Evolutionary conservation across 768 basidiomycete species (phyloP).

Genomic region (Tephrocybe sp.): DNA sequence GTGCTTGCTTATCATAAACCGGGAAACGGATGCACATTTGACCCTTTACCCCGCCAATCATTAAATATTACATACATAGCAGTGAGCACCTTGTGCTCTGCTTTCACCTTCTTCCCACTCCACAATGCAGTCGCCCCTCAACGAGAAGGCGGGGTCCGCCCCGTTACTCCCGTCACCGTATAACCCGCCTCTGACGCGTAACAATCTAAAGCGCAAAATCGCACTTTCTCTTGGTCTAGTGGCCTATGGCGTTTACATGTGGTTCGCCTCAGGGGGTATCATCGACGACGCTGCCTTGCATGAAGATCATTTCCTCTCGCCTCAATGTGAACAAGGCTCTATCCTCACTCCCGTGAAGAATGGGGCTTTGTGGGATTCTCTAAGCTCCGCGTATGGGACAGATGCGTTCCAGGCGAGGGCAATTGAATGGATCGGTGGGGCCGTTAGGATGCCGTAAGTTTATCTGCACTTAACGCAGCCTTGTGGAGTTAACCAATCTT

Average conservation of each 20-base stretch:
- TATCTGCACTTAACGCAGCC: neutral
- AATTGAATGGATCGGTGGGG: slow-evolving; percentile 45
- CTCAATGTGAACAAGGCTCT: slow-evolving; percentile 34
- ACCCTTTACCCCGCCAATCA: too few species aligned
- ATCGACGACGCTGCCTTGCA: neutral
- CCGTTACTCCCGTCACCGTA: slow-evolving; percentile 2
- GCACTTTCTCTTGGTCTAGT: slow-evolving; percentile 4
- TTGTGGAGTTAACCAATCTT: neutral
- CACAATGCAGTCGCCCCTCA: slow-evolving; percentile 4
- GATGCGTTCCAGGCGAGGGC: slow-evolving; percentile 38
- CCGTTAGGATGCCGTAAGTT: slow-evolving; percentile 43
- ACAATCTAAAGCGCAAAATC: neutral
- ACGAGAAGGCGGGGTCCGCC: slow-evolving; percentile 2
- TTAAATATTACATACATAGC: too few species aligned
- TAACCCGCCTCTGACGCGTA: neutral
- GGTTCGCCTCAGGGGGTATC: neutral
- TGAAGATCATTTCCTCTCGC: neutral
- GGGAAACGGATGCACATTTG: too few species aligned
- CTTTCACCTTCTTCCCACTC: slow-evolving; percentile 3
- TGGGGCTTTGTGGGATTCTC: slow-evolving; percentile 31
- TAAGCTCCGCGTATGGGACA: slow-evolving; percentile 29
- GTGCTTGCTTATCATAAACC: too few species aligned
- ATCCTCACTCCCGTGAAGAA: slow-evolving; percentile 37
- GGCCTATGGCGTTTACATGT: slow-evolving; percentile 6
- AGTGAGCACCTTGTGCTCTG: neutral